Base-by-base conservation (phyloP, 2,329 filamentous ascomycete species). In the Phaeoacremonium minimum region DNA sequence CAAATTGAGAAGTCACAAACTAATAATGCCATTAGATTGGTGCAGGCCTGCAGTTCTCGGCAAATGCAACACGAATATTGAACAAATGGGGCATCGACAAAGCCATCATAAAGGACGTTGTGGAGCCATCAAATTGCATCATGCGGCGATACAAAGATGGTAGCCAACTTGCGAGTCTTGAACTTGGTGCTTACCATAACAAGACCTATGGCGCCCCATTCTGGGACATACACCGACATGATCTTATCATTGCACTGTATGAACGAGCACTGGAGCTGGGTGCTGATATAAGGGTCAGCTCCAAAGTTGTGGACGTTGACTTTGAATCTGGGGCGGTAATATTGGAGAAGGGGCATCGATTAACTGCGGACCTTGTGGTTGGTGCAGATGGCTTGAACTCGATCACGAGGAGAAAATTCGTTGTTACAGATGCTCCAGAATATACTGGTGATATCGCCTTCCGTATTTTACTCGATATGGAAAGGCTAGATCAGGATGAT, bases 301-400 rank as follows among this genome's bases (percentile, higher is more conserved):
- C 36, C 22, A 32, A 35, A 15, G 40, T 38, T 18, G 20, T 35
- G 7, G 33, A n/a, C 18, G 13, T 39, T 20, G 36, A 38, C 30
- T 29, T 38, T 9, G 36, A 38, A 7, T 16, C 15, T n/a, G 40
- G 36, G 13, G 11, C 15, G 12, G 32, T 42, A 22, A 41, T 17
- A 2, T 57, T 63, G 1, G 45, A 38, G 7, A 52, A 47, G 17
- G 49, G 57, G 20, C 34, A 48, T 28, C 32, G 43, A 33, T 48
- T 55, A 45, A 38, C 30, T 6, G 50, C 61, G 18, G 60, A 67
- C 41, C 50, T 67, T 9, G 43, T 64, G 3, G 43, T 67, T 17
- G 64, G 62, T 20, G 61, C 64, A 2, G 64, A 68, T 47, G 65
- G 65, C 14, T 46, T 69, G 32, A 62, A 60, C 34, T 61, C 55